These are phyloP conservation scores for Sphagnum magellanicum DNA, from an alignment of 228 moss, liverwort and hornwort genomes.

Conservation along the genomic window DNA sequence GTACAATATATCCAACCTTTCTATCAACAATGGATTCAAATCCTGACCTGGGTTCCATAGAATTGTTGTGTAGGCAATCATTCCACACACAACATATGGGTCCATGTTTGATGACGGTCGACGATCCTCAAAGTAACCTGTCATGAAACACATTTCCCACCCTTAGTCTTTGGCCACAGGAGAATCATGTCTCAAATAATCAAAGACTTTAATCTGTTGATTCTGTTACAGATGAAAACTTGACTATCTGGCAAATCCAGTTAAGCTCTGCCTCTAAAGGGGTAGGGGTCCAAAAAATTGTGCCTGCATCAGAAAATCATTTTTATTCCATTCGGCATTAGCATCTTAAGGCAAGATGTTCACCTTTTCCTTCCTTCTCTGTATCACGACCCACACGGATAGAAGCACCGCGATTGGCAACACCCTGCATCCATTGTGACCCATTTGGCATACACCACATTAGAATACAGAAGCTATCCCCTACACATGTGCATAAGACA, in stretches of 20 bases:
- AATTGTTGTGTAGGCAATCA: conserved; percentile 75
- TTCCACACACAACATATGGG: conserved; percentile 61
- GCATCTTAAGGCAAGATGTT: background rate
- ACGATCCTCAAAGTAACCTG: conserved; percentile 83
- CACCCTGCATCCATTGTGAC: conserved; percentile 13
- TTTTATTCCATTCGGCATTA: background rate
- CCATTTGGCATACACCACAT: background rate
- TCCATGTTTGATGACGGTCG: conserved; percentile 87
- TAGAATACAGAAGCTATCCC: too few relatives aligned
- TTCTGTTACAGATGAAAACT: background rate
- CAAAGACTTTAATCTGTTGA: background rate
- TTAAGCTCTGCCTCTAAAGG: background rate
- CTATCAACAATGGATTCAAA: conserved; percentile 29
- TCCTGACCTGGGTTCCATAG: conserved; percentile 39
- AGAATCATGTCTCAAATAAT: background rate
- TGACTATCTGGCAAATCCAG: background rate
- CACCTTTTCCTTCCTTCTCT: conserved; percentile 26
- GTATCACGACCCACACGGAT: conserved; percentile 43
- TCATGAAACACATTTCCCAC: background rate
- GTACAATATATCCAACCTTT: conserved; percentile 37
- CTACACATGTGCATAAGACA: too few relatives aligned
- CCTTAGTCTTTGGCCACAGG: background rate
- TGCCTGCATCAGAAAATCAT: background rate
- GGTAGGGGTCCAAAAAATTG: background rate
- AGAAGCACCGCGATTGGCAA: conserved; percentile 44